phyloP scores from a whole-genome alignment of 1,284 basidiomycete species.

The Anthracocystis walkeri region DNA sequence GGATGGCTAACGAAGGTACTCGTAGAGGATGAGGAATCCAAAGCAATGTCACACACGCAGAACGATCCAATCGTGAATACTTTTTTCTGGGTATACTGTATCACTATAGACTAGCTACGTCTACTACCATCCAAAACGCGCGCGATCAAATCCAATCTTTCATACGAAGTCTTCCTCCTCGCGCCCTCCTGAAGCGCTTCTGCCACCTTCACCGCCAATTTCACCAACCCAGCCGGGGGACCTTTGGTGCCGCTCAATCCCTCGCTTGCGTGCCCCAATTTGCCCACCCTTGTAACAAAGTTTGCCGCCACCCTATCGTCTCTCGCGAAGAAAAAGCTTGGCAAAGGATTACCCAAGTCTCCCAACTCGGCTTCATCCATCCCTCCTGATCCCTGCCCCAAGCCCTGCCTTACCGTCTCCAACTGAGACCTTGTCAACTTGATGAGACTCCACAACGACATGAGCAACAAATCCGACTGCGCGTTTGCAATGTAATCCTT shows the following conservation, averaged over 20 bases:
- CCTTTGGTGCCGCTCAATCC: constrained; percentile 11
- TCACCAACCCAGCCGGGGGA: constrained; percentile 20
- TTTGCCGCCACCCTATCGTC: constrained; percentile 55
- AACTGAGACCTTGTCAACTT: constrained; percentile 26
- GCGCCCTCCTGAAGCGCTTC: constrained; percentile 37
- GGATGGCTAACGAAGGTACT: constrained; percentile 20
- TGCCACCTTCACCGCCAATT: constrained; percentile 22
- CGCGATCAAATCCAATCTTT: constrained; percentile 35
- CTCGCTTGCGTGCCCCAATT: constrained; percentile 13
- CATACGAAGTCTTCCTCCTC: constrained; percentile 36
- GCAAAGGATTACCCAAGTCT: constrained; percentile 47
- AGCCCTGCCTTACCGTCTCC: constrained; percentile 7
- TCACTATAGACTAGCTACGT: not conserved
- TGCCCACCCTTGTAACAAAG: constrained; percentile 32
- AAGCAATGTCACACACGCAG: not conserved
- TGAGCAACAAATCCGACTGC: constrained; percentile 61
- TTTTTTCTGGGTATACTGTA: constrained; percentile 1
- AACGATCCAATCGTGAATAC: not conserved
- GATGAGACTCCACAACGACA: constrained; percentile 61
- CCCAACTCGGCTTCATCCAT: constrained; percentile 35
- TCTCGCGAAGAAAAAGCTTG: constrained; percentile 60
- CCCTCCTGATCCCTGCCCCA: not conserved
- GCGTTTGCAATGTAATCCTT: constrained; percentile 66
- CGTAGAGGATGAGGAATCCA: constrained; percentile 5
- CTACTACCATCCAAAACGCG: constrained; percentile 8